phyloP scores from a whole-genome alignment of 345 rosid species.

The Triadica sebifera region DNA sequence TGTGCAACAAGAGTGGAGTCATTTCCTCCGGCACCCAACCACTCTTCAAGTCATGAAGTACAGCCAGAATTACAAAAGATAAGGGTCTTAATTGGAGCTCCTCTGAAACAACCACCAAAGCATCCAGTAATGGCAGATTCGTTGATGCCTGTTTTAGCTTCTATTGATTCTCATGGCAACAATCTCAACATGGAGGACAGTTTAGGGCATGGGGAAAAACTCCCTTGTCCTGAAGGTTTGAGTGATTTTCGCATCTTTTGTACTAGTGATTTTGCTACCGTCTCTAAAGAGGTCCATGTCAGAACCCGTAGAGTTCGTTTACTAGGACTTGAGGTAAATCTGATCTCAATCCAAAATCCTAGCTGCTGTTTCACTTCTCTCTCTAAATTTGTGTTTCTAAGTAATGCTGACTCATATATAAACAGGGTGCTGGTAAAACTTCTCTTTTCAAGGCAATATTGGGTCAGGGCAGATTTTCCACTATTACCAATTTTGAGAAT shows the following conservation, averaged over 20 bases:
- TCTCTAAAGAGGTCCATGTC: constrained; percentile 79
- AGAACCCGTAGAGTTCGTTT: constrained; percentile 91
- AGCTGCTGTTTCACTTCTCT: not conserved
- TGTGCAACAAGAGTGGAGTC: constrained; percentile 87
- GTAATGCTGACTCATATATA: constrained; percentile 17
- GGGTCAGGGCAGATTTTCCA: constrained; percentile 42
- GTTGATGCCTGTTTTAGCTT: constrained; percentile 55
- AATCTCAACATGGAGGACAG: constrained; percentile 33
- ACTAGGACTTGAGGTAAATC: constrained; percentile 88
- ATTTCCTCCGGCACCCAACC: constrained; percentile 67
- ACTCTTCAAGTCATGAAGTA: constrained; percentile 49
- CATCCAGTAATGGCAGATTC: constrained; percentile 66
- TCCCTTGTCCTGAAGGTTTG: constrained; percentile 53
- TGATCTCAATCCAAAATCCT: constrained; percentile 6
- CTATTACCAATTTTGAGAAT: constrained; percentile 53
- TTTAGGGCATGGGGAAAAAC: constrained; percentile 46
- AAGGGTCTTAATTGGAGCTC: constrained; percentile 68
- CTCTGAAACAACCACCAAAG: constrained; percentile 73
- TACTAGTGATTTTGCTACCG: constrained; percentile 85
- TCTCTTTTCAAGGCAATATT: constrained; percentile 77
- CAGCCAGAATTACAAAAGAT: constrained; percentile 72
- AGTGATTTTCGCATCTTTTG: constrained; percentile 63
- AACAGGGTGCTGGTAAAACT: constrained; percentile 93
- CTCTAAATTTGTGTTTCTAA: constrained; percentile 8
- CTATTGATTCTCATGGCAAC: constrained; percentile 49